These are phyloP conservation scores for Coleophoma cylindrospora DNA, from an alignment of 2,329 filamentous ascomycete species.

Conservation along the genomic window DNA sequence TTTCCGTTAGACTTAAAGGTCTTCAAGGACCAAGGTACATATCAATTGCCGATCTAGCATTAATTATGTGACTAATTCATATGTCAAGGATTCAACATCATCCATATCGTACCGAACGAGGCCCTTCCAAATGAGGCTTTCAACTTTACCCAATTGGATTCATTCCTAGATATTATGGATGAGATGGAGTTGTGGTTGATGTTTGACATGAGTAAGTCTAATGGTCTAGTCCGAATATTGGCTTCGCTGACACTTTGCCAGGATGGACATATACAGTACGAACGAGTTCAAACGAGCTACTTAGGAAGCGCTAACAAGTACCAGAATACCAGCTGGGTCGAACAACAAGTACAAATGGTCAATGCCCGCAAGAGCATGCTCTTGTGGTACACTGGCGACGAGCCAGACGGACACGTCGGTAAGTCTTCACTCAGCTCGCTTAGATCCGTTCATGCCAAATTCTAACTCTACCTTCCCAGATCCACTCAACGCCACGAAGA, in stretches of 20 bases:
- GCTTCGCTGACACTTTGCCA: neutral
- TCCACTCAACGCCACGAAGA: slow-evolving; percentile 33
- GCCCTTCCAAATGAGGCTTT: slow-evolving; percentile 22
- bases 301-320: neutral
- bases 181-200: slow-evolving; percentile 37
- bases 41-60: too few species aligned
- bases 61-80: too few species aligned
- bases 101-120: slow-evolving; percentile 25
- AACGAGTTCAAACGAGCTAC: neutral
- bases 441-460: neutral
- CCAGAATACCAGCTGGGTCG: slow-evolving; percentile 30
- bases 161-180: slow-evolving; percentile 34
- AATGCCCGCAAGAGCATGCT: slow-evolving; percentile 6
- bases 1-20: slow-evolving; percentile 15
- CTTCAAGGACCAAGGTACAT: slow-evolving; percentile 24
- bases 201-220: slow-evolving; percentile 32
- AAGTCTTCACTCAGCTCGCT: neutral
- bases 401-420: slow-evolving; percentile 29
- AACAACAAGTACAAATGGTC: slow-evolving; percentile 20
- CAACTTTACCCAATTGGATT: slow-evolving; percentile 30
- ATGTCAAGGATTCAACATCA: slow-evolving; percentile 3
- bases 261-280: neutral
- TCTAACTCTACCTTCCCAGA: slow-evolving; percentile 19
- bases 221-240: too few species aligned
- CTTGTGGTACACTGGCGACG: slow-evolving; percentile 41